A percentile compares a stretch with the other conserved stretches of the same genome.
Conservation (phyloP, 1,284 basidiomycete species). For the Ganoderma leucocontextum region DNA sequence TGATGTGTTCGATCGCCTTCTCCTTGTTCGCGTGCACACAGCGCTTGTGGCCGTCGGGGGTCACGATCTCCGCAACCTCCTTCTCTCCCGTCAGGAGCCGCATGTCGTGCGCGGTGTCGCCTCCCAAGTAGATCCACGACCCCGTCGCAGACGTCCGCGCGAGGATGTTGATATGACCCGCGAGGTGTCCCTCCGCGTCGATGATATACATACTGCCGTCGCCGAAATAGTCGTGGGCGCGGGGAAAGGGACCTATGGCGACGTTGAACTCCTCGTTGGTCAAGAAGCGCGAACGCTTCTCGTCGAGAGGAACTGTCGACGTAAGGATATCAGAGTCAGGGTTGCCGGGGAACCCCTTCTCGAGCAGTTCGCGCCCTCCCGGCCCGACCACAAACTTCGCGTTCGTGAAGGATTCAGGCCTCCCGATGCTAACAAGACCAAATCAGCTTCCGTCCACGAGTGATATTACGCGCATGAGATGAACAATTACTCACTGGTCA, state of each 20-base stretch:
- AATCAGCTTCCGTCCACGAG: not conserved
- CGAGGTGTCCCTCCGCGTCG: slow-evolving; percentile 61
- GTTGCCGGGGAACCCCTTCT: slow-evolving; percentile 51
- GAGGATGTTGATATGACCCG: slow-evolving; percentile 61
- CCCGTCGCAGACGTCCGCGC: slow-evolving; percentile 61
- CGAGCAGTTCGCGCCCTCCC: slow-evolving; percentile 45
- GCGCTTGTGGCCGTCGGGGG: slow-evolving; percentile 31
- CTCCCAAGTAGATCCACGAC: slow-evolving; percentile 62
- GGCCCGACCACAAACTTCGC: slow-evolving; percentile 55
- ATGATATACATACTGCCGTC: slow-evolving; percentile 66
- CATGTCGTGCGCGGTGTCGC: slow-evolving; percentile 62
- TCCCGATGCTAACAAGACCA: slow-evolving; percentile 44
- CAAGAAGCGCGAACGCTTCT: slow-evolving; percentile 49
- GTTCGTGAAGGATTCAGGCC: slow-evolving; percentile 52
- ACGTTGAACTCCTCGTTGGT: slow-evolving; percentile 41
- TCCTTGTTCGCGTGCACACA: slow-evolving; percentile 56
- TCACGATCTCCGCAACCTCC: slow-evolving; percentile 46
- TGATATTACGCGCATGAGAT: not conserved
- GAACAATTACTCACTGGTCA: slow-evolving; percentile 39
- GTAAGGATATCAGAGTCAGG: slow-evolving; percentile 44
- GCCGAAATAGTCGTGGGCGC: slow-evolving; percentile 58
- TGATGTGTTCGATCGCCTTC: slow-evolving; percentile 50
- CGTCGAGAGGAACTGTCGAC: slow-evolving; percentile 50
- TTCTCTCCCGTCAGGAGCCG: slow-evolving; percentile 56
- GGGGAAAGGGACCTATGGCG: slow-evolving; percentile 57